Conservation (phyloP, 2,329 filamentous ascomycete genomes). For the Fusarium subglutinans region DNA sequence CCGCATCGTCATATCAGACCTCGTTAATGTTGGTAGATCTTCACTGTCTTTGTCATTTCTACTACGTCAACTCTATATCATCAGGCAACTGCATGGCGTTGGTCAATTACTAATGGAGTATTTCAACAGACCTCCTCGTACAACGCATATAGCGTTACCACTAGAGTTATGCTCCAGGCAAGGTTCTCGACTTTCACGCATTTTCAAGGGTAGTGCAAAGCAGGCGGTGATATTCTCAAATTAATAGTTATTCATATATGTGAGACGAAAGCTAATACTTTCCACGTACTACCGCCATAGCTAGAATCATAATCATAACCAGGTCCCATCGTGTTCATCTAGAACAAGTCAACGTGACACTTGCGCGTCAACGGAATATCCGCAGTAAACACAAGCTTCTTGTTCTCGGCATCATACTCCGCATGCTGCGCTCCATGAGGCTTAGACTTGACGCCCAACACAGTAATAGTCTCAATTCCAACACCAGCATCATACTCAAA, state of each 20-base stretch:
- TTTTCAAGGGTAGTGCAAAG: too few species aligned
- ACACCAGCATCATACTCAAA: conserved; percentile 62
- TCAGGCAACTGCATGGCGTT: background rate
- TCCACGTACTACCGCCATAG: too few species aligned
- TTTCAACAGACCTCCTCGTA: background rate
- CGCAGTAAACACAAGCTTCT: conserved; percentile 33
- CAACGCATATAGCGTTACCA: background rate
- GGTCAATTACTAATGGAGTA: background rate
- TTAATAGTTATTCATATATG: background rate
- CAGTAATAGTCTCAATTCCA: conserved; percentile 57
- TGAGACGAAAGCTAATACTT: background rate
- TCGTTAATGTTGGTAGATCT: background rate
- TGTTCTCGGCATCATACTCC: conserved; percentile 36
- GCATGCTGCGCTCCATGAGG: conserved; percentile 20
- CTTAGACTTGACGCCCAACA: conserved; percentile 52
- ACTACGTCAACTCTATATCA: background rate
- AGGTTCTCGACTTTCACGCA: too few species aligned
- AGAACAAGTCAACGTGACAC: conserved; percentile 6
- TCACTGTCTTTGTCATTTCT: background rate
- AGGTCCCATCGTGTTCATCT: rapidly evolving
- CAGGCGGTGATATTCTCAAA: too few species aligned
- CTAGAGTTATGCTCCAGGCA: too few species aligned
- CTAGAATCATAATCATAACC: background rate
- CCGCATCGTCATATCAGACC: background rate
- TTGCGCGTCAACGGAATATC: conserved; percentile 35